Conservation (phyloP, 495 filamentous ascomycete genomes). For the Penicillium alfredii region DNA sequence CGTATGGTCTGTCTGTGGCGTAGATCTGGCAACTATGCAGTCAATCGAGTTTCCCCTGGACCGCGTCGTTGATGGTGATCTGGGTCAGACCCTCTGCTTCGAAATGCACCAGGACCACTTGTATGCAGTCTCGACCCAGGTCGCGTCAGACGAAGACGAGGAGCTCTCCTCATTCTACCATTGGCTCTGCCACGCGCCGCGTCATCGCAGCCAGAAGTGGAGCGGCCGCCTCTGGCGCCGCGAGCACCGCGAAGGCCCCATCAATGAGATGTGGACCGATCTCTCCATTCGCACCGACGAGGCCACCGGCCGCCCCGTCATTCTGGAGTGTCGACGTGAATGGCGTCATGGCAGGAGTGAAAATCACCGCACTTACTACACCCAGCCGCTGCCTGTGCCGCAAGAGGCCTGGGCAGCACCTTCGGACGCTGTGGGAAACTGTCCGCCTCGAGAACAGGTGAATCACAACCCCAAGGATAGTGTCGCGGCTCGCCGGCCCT, state of each 20-base stretch:
- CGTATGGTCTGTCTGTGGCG: constrained; percentile 55
- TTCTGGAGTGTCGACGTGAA: constrained; percentile 67
- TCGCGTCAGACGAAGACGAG: constrained; percentile 57
- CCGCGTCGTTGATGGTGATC: constrained; percentile 35
- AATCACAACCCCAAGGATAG: too few species aligned
- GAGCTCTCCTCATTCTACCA: constrained; percentile 65
- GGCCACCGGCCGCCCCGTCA: constrained; percentile 49
- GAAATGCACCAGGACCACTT: constrained; percentile 63
- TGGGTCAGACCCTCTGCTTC: constrained; percentile 65
- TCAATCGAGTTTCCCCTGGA: constrained; percentile 8
- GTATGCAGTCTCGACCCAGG: constrained; percentile 65
- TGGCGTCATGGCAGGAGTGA: constrained; percentile 56
- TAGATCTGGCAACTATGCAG: constrained; percentile 37
- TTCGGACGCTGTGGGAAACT: background rate
- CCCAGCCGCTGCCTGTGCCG: constrained; percentile 46
- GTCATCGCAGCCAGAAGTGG: constrained; percentile 13
- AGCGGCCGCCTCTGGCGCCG: constrained; percentile 54
- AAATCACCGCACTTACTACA: constrained; percentile 64
- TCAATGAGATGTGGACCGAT: constrained; percentile 72
- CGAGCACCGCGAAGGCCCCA: constrained; percentile 64
- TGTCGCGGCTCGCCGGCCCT: too few species aligned
- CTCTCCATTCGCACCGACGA: constrained; percentile 62
- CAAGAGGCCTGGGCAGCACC: constrained; percentile 10
- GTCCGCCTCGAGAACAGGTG: too few species aligned
- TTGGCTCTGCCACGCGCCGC: constrained; percentile 55